These are phyloP conservation scores for Hypoxylon lenormandii DNA, from an alignment of 495 filamentous ascomycete genomes.

Conservation along the genomic window DNA sequence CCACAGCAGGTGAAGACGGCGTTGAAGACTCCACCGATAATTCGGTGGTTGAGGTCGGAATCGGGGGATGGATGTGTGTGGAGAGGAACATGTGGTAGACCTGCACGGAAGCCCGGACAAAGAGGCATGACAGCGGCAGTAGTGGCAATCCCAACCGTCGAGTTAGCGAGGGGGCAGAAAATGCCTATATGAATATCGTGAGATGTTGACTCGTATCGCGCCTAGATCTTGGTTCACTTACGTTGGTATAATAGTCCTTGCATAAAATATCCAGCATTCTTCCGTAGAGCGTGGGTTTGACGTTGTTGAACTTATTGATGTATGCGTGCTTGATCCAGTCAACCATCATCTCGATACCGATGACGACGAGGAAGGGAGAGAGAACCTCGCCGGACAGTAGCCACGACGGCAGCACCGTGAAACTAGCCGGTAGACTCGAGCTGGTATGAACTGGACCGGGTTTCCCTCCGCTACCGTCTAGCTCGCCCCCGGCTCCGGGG, in stretches of 20 bases:
- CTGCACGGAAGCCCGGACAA: constrained; percentile 92
- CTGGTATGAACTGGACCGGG: constrained; percentile 60
- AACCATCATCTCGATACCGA: constrained; percentile 95
- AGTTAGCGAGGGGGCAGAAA: constrained; percentile 83
- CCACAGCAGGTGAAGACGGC: constrained; percentile 73
- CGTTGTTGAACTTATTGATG: constrained; percentile 98
- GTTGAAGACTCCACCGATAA: constrained; percentile 65
- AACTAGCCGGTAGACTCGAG: constrained; percentile 83
- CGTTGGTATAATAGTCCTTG: constrained; percentile 97
- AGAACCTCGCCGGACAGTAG: constrained; percentile 81
- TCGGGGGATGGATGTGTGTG: constrained; percentile 78
- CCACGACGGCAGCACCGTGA: constrained; percentile 88
- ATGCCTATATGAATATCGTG: constrained; percentile 67
- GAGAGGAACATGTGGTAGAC: constrained; percentile 99
- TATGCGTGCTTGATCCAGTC: constrained; percentile 98
- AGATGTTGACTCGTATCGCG: constrained; percentile 12
- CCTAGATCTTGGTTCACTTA: constrained; percentile 51
- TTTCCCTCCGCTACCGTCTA: constrained; percentile 57
- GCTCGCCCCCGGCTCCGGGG: constrained; percentile 57
- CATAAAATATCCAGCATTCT: constrained; percentile 91
- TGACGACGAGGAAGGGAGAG: constrained; percentile 88
- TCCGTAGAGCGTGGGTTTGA: constrained; percentile 85
- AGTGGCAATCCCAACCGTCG: constrained; percentile 91
- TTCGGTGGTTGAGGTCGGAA: constrained; percentile 77
- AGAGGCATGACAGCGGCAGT: constrained; percentile 90